Evolutionary conservation across 1,284 basidiomycete genomes (phyloP), one percentile per base, ranked within the genome.

Genomic region (Fomes fomentarius): DNA sequence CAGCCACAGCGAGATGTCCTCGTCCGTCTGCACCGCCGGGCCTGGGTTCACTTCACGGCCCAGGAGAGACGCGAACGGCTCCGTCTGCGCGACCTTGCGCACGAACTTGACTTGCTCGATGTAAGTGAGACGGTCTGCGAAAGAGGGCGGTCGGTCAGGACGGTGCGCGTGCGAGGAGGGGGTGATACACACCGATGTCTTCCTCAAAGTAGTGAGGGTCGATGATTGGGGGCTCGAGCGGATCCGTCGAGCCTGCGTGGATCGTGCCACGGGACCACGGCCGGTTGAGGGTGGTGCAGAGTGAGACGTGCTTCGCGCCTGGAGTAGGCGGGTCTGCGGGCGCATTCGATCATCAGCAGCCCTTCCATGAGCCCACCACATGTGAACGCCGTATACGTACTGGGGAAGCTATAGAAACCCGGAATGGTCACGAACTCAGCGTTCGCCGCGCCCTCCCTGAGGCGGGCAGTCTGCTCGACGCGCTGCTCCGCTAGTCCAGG

Each of bases 151-250:
- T n/a, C n/a, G n/a, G n/a, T n/a, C n/a, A n/a, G n/a, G n/a, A n/a
- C n/a, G n/a, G n/a, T n/a, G n/a, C n/a, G n/a, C n/a, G n/a, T n/a
- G n/a, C n/a, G n/a, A n/a, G n/a, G n/a, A n/a, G n/a, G n/a, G n/a
- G n/a, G n/a, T n/a, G n/a, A n/a, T n/a, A 60, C 61, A 67, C 65
- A 69, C 82, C 80, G 61, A 78, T 73, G 39, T 70, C 66, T 33
- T 77, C 66, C 52, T 76, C 76, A 63, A 80, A 79, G 64, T 77
- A 78, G 48, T 73, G 72, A 37, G 81, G 79, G 59, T 83, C 76
- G 26, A 81, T 69, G 21, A 67, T 66, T 0, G 80, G 77, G 39
- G 76, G 68, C 15, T 66, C 70, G 9, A 60, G 45, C 0, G 78
- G 77, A 61, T 81, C 70, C 38, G 57, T 62, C 4, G 73, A 74